phyloP scores from a whole-genome alignment of 768 basidiomycete species.

The Phylloporus rhodoxanthus region DNA sequence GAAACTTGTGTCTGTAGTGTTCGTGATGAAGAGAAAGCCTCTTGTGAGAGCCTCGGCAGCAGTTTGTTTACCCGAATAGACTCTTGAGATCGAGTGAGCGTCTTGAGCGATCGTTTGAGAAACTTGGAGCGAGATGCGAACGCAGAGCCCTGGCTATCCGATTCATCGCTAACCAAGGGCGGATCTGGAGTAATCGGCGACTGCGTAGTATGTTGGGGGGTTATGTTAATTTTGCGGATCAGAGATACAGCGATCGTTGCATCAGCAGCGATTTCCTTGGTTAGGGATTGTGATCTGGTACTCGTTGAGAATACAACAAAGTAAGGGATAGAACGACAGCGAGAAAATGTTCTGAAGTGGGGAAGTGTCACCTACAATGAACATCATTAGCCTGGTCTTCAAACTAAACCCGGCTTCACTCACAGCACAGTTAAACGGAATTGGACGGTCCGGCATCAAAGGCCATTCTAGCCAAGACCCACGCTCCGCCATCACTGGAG shows the following conservation, averaged over 20 bases:
- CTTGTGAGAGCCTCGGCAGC: slow-evolving; percentile 21
- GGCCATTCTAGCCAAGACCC: slow-evolving; percentile 68
- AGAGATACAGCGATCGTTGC: slow-evolving; percentile 67
- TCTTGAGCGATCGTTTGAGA: slow-evolving; percentile 28
- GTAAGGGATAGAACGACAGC: slow-evolving; percentile 57
- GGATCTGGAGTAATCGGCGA: slow-evolving; percentile 47
- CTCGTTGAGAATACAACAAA: slow-evolving; percentile 69
- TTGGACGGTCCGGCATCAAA: slow-evolving; percentile 52
- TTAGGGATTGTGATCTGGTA: slow-evolving; percentile 47
- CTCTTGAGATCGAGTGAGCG: slow-evolving; percentile 13
- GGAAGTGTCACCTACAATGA: slow-evolving; percentile 52
- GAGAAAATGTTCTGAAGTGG: slow-evolving; percentile 53
- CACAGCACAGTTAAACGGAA: slow-evolving; percentile 65
- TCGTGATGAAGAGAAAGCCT: slow-evolving; percentile 14
- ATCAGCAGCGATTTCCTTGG: slow-evolving; percentile 63
- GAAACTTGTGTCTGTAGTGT: slow-evolving; percentile 39
- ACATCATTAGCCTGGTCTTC: slow-evolving; percentile 1
- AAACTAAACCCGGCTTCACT: slow-evolving; percentile 23
- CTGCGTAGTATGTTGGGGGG: slow-evolving; percentile 33
- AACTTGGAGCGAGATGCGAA: slow-evolving; percentile 16
- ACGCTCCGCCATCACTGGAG: slow-evolving; percentile 27
- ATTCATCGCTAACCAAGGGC: slow-evolving; percentile 44
- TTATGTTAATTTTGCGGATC: slow-evolving; percentile 53
- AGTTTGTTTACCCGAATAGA: slow-evolving; percentile 17
- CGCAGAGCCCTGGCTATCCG: slow-evolving; percentile 20